These are phyloP conservation scores for Candida manassasensis DNA, from an alignment of 805 yeast genomes.

Conservation along the genomic window DNA sequence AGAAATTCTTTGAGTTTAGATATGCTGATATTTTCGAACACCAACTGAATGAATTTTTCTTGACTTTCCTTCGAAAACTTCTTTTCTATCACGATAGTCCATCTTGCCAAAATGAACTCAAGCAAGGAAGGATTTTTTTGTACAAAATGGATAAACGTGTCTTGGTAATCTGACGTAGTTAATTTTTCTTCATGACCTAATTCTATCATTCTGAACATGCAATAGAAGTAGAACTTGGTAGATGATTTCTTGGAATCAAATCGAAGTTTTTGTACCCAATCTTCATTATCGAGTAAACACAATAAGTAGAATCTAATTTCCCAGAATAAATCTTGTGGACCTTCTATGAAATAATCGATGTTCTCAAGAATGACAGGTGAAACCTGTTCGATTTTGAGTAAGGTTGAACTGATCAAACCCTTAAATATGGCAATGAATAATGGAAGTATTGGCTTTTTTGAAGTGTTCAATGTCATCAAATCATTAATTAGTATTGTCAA, in stretches of 20 bases:
- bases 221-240: constrained; percentile 24
- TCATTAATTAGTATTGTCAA: constrained; percentile 8
- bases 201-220: constrained; percentile 49
- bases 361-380: constrained; percentile 8
- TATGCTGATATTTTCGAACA: constrained; percentile 16
- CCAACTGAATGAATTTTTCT: constrained; percentile 17
- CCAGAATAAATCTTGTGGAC: constrained; percentile 30
- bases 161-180: constrained; percentile 6
- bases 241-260: constrained; percentile 5
- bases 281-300: constrained; percentile 33
- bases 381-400: constrained; percentile 14
- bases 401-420: constrained; percentile 38
- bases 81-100: constrained; percentile 47
- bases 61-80: constrained; percentile 28
- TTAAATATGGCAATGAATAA: constrained; percentile 19
- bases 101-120: constrained; percentile 37
- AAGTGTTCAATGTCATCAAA: constrained; percentile 3
- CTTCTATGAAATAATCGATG: constrained; percentile 14
- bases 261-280: constrained; percentile 15
- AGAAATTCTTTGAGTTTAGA: constrained; percentile 10
- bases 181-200: constrained; percentile 20
- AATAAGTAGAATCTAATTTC: constrained; percentile 43
- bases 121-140: constrained; percentile 9
- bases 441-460: constrained; percentile 9
- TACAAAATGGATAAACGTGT: constrained; percentile 12